Base-by-base conservation (phyloP, 2,329 filamentous ascomycete genomes). In the Biscogniauxia mediterranea region DNA sequence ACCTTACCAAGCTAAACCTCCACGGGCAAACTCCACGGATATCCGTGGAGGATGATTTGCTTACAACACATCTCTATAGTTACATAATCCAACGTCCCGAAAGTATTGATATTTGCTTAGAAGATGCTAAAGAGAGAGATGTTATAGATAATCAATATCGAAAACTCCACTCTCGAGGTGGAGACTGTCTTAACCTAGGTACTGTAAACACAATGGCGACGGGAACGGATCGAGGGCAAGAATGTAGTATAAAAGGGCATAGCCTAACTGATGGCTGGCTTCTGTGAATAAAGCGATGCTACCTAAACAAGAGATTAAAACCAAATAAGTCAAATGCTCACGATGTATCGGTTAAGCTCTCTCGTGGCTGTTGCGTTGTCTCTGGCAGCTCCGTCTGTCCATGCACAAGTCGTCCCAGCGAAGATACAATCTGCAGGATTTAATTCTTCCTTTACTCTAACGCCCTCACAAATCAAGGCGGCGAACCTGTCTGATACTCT, bases 401-500 rank as follows among this genome's bases (percentile, higher is more conserved):
- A 20, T 5, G 56, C 61, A 13, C 56, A 55, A 19, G 38, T 28
- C 1, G 49, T 51, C 20, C 38, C 23, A 20, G 55, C 55, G 25
- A 32, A 58, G 26, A 46, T 63, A 17, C 66, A 69, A 32, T 66
- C 63, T 2, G 61, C 60, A 2, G 62, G 55, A 19, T 74, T 71
- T 64, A 74, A 74, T 63, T 75, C 72, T 5, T 64, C 63, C 42
- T 75, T 75, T 57, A 55, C 60, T 2, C 65, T 75, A 3, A 66
- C 69, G 1, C 13, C 46, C 5, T 60, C 64, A 0, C 71, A 75
- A 57, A 69, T 74, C 58, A 54, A 63, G 4, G 49, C 58, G 0
- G 66, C 64, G 7, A 65, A 66, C 42, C 63, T 76, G 9, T 64
- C 69, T 0, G 23, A 57, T 1, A 55, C 15, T 5, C 20, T 61